These are phyloP conservation scores for Astrothelium macrocarpum DNA, from an alignment of 495 filamentous ascomycete species.

Conservation along the genomic window DNA sequence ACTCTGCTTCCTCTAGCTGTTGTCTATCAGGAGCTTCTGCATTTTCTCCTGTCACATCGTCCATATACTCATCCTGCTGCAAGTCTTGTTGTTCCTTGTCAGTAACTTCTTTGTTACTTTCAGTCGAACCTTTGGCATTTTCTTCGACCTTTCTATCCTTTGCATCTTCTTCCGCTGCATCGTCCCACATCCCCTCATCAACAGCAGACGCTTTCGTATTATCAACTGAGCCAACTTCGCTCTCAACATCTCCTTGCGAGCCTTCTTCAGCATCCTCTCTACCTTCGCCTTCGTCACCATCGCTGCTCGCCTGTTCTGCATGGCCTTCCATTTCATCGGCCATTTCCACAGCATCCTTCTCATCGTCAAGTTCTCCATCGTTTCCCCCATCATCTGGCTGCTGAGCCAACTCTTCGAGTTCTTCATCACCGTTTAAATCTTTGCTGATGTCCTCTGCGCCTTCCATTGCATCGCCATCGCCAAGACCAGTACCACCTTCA, in stretches of 20 bases:
- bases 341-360: conserved; percentile 85
- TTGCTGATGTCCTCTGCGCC: conserved; percentile 96
- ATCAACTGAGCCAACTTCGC: conserved; percentile 81
- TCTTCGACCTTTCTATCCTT: conserved; percentile 71
- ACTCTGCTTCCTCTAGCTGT: conserved; percentile 53
- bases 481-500: conserved; percentile 91
- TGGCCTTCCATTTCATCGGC: conserved; percentile 82
- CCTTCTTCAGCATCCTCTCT: conserved; percentile 47
- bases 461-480: conserved; percentile 59
- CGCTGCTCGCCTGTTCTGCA: conserved; percentile 51
- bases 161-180: conserved; percentile 61
- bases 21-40: conserved; percentile 48
- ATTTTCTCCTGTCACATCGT: conserved; percentile 48
- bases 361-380: conserved; percentile 40
- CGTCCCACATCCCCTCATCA: conserved; percentile 98
- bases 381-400: conserved; percentile 43
- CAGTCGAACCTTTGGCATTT: conserved; percentile 52
- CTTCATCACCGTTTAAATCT: conserved; percentile 86
- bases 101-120: conserved; percentile 26
- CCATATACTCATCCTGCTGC: conserved; percentile 48
- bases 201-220: conserved; percentile 79
- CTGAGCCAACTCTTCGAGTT: conserved; percentile 83
- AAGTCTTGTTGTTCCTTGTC: conserved; percentile 40
- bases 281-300: conserved; percentile 45
- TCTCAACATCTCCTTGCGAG: conserved; percentile 64